phyloP scores from a whole-genome alignment of 192 early-diverging fungal genomes.

The Dissophora ornata region DNA sequence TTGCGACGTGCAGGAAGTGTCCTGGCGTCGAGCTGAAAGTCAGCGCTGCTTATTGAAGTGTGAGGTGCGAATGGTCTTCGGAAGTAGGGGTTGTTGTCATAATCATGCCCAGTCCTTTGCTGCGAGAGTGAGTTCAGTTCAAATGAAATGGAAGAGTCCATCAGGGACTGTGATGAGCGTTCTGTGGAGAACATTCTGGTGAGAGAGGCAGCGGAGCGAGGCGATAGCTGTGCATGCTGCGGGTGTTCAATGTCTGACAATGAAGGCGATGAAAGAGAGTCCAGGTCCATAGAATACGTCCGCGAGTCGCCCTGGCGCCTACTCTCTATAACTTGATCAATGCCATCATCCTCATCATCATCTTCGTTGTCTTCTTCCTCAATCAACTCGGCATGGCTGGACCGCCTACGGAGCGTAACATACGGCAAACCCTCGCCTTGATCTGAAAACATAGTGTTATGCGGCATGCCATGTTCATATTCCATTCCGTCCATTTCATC shows the following conservation, averaged over 20 bases:
- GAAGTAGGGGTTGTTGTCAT: conserved; percentile 43
- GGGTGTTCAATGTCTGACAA: conserved; percentile 20
- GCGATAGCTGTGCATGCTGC: conserved; percentile 38
- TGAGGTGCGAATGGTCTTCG: conserved; percentile 10
- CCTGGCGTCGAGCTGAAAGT: no score
- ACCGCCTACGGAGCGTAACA: not conserved
- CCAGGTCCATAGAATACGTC: conserved; percentile 3
- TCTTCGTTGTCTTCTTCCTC: conserved; percentile 15
- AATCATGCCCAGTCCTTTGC: conserved; percentile 16
- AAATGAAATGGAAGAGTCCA: conserved; percentile 20
- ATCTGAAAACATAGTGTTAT: not conserved
- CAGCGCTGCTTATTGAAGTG: not conserved
- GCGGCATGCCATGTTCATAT: not conserved
- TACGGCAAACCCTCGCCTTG: conserved; percentile 21
- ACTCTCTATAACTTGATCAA: conserved; percentile 24
- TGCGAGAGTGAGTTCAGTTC: conserved; percentile 15
- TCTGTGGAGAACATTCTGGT: conserved; percentile 3
- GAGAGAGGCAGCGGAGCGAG: conserved; percentile 36
- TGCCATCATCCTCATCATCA: conserved; percentile 31
- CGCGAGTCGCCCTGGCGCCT: conserved; percentile 3
- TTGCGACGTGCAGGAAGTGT: no score
- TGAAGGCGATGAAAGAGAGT: conserved; percentile 11
- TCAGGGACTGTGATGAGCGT: conserved; percentile 2
- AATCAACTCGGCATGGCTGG: conserved; percentile 6
- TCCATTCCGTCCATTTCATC: conserved; percentile 7